These are phyloP conservation scores for Leccinum subtestaceum DNA, from an alignment of 768 basidiomycete species.

Conservation along the genomic window DNA sequence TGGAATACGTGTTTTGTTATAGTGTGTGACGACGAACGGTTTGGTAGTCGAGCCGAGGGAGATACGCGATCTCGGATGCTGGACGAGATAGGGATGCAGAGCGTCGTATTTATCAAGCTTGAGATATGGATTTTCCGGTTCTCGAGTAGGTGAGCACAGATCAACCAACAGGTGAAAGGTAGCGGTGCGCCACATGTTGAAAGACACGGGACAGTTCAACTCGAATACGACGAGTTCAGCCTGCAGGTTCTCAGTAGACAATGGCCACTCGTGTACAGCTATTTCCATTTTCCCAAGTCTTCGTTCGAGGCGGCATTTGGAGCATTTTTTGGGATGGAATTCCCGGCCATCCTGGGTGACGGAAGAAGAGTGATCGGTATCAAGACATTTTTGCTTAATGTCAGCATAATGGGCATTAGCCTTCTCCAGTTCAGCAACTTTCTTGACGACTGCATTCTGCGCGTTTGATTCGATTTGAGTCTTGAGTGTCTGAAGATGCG, in stretches of 20 bases:
- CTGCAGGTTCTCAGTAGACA: slow-evolving; percentile 30
- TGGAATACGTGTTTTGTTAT: slow-evolving; percentile 19
- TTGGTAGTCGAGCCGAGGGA: slow-evolving; percentile 25
- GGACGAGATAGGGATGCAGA: slow-evolving; percentile 10
- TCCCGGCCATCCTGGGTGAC: slow-evolving; percentile 4
- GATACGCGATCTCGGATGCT: slow-evolving; percentile 21
- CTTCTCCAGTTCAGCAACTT: slow-evolving; percentile 28
- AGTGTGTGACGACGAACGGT: slow-evolving; percentile 31
- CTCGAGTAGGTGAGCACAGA: slow-evolving; percentile 25
- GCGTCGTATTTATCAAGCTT: slow-evolving; percentile 13
- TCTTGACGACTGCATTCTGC: slow-evolving; percentile 17
- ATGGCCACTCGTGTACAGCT: slow-evolving; percentile 44
- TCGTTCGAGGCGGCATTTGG: slow-evolving; percentile 30
- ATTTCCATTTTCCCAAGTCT: slow-evolving; percentile 31
- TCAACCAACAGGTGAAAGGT: slow-evolving; percentile 41
- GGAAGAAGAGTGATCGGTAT: background rate
- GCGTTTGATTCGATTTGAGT: slow-evolving; percentile 31
- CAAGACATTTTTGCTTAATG: slow-evolving; percentile 14
- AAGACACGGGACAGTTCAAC: slow-evolving; percentile 36
- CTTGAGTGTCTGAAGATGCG: slow-evolving; percentile 26
- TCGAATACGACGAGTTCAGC: slow-evolving; percentile 42
- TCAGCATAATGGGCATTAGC: slow-evolving; percentile 22
- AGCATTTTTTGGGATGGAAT: slow-evolving; percentile 17
- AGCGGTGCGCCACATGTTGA: slow-evolving; percentile 42
- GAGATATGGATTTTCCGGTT: slow-evolving; percentile 10